Conservation (phyloP, 176 grass and related monocot genomes). For the Oryza meyeriana region DNA sequence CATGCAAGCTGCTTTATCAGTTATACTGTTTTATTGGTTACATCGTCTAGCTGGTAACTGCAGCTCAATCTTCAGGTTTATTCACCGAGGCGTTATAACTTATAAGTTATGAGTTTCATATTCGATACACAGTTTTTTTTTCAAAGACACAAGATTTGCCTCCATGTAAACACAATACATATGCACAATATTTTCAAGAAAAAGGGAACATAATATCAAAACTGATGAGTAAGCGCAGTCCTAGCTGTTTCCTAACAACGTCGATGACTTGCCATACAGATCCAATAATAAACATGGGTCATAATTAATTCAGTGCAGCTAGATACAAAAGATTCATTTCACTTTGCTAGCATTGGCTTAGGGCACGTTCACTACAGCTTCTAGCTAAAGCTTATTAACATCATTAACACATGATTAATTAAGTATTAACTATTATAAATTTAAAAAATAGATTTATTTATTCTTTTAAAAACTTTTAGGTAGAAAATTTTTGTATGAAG, state of each 20-base stretch:
- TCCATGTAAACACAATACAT: neutral
- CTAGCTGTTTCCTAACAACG: neutral
- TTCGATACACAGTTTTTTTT: too few relatives aligned
- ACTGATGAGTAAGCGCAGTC: neutral
- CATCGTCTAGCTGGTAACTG: neutral
- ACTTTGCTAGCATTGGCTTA: neutral
- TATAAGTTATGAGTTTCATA: neutral
- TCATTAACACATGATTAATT: too few relatives aligned
- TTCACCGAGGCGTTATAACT: neutral
- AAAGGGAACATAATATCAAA: neutral
- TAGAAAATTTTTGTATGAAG: too few relatives aligned
- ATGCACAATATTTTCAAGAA: neutral
- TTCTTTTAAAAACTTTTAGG: too few relatives aligned
- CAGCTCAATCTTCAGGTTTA: neutral
- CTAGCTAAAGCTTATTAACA: too few relatives aligned
- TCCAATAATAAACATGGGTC: neutral
- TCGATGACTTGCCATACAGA: neutral
- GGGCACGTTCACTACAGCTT: too few relatives aligned
- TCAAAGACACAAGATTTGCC: too few relatives aligned
- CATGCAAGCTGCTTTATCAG: too few relatives aligned
- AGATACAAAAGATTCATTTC: neutral
- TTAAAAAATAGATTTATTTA: too few relatives aligned
- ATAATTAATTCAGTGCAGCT: neutral
- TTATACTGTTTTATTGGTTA: neutral
- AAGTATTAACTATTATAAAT: too few relatives aligned